A percentile compares a stretch with the other conserved stretches of the same genome.
These are phyloP conservation scores for Globisporangium echinulatum DNA, from an alignment of 352 stramenopile species.

Conservation along the genomic window DNA sequence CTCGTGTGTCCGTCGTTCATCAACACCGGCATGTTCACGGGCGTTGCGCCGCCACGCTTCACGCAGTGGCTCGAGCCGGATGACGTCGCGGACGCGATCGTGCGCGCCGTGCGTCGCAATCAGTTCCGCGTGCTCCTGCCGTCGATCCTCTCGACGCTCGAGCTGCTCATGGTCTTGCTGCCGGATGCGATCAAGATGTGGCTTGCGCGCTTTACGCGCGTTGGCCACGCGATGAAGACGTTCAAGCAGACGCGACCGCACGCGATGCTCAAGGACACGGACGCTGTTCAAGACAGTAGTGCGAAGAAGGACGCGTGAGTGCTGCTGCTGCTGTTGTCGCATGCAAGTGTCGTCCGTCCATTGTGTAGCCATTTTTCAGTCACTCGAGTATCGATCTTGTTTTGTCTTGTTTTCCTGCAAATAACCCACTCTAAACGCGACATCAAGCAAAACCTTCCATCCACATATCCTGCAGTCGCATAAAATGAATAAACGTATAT, in stretches of 20 bases:
- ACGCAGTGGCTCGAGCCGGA: conserved; percentile 38
- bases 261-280: conserved; percentile 17
- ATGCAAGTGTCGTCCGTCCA: no score
- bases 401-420: no score
- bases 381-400: no score
- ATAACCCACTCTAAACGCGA: no score
- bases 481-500: no score
- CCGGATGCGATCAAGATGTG: conserved; percentile 34
- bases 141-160: conserved; percentile 20
- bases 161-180: conserved; percentile 25
- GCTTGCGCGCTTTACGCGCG: conserved; percentile 30
- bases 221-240: conserved; percentile 32
- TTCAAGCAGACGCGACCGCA: conserved; percentile 50
- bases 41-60: conserved; percentile 28
- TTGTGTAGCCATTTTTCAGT: no score
- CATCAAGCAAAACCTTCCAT: no score
- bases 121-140: conserved; percentile 37
- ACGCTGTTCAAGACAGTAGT: neutral
- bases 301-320: neutral
- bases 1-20: conserved; percentile 57
- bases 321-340: no score
- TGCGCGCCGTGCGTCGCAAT: conserved; percentile 41
- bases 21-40: conserved; percentile 61
- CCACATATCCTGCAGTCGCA: no score
- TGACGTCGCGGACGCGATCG: conserved; percentile 35